Evolutionary conservation across 768 basidiomycete species (phyloP).

Genomic region (Leucosporidium yakuticum): DNA sequence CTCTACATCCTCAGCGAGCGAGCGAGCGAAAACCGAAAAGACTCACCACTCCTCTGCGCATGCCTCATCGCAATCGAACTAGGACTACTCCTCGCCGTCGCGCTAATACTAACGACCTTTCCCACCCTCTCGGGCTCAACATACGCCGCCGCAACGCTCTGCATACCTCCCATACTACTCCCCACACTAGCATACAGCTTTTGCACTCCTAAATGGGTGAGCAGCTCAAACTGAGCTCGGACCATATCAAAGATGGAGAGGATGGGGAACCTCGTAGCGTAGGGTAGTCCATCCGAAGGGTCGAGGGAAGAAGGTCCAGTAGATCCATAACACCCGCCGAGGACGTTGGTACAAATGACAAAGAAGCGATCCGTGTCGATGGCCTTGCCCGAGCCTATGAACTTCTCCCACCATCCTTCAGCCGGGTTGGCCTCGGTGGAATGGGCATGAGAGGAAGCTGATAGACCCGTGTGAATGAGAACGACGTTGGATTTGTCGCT

Average conservation of each 20-base stretch:
- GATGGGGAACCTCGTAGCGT: slow-evolving; percentile 86
- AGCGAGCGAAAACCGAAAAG: background rate
- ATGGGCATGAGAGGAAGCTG: slow-evolving; percentile 90
- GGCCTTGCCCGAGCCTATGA: slow-evolving; percentile 90
- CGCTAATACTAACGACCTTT: slow-evolving; percentile 88
- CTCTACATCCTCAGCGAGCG: no score
- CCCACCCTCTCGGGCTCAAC: slow-evolving; percentile 79
- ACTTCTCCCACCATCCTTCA: slow-evolving; percentile 98
- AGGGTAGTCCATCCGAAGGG: slow-evolving; percentile 56
- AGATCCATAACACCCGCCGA: slow-evolving; percentile 96
- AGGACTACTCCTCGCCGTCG: slow-evolving; percentile 85
- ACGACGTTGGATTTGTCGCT: slow-evolving; percentile 75
- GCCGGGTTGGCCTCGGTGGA: slow-evolving; percentile 67
- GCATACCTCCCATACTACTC: slow-evolving; percentile 96
- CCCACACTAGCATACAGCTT: slow-evolving; percentile 90
- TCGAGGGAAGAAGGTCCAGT: slow-evolving; percentile 87
- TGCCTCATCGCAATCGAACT: slow-evolving; percentile 91
- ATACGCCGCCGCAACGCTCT: slow-evolving; percentile 92
- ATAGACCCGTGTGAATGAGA: slow-evolving; percentile 90
- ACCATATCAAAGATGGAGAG: slow-evolving; percentile 97
- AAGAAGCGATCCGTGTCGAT: slow-evolving; percentile 90
- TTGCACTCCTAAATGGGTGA: slow-evolving; percentile 76
- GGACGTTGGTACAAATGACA: slow-evolving; percentile 89
- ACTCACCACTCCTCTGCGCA: slow-evolving; percentile 88
- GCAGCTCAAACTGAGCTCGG: slow-evolving; percentile 75